Percentiles rank a stretch among this genome's conserved stretches.
Evolutionary conservation across 306 rosid species (phyloP).

Genomic region (Boehmeria nivea): DNA sequence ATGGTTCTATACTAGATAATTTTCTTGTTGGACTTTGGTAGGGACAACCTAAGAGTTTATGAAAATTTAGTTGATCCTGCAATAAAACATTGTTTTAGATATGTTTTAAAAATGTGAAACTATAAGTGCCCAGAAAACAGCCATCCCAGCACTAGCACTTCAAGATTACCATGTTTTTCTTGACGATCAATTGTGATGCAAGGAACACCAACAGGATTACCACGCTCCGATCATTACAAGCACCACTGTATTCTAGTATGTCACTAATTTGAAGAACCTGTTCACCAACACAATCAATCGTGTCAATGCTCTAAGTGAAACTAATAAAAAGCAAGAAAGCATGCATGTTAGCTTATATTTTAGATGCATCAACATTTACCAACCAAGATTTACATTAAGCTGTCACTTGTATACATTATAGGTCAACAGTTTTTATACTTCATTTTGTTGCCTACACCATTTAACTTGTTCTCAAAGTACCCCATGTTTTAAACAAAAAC

Average conservation of each 20-base stretch:
- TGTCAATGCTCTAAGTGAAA: no score
- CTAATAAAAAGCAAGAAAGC: no score
- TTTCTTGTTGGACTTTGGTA: conserved; percentile 46
- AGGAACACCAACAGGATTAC: conserved; percentile 85
- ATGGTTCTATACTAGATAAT: conserved; percentile 33
- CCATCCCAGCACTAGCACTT: conserved; percentile 7
- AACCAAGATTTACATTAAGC: no score
- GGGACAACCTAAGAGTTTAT: conserved; percentile 60
- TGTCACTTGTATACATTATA: no score
- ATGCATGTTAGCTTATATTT: no score
- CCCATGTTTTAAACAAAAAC: no score
- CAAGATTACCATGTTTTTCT: conserved; percentile 73
- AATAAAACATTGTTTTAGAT: conserved; percentile 10
- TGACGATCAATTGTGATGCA: conserved; percentile 72
- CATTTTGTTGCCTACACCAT: no score
- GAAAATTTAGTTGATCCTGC: conserved; percentile 79
- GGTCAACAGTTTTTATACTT: no score
- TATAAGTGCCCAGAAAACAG: neutral
- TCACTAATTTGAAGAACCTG: conserved; percentile 93
- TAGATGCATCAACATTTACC: no score
- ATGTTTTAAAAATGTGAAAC: neutral
- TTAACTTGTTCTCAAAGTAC: no score
- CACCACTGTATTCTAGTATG: conserved; percentile 69
- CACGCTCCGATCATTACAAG: conserved; percentile 70
- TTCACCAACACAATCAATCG: neutral